phyloP scores from a whole-genome alignment of 2,329 filamentous ascomycete species.

The Monilinia aucupariae region DNA sequence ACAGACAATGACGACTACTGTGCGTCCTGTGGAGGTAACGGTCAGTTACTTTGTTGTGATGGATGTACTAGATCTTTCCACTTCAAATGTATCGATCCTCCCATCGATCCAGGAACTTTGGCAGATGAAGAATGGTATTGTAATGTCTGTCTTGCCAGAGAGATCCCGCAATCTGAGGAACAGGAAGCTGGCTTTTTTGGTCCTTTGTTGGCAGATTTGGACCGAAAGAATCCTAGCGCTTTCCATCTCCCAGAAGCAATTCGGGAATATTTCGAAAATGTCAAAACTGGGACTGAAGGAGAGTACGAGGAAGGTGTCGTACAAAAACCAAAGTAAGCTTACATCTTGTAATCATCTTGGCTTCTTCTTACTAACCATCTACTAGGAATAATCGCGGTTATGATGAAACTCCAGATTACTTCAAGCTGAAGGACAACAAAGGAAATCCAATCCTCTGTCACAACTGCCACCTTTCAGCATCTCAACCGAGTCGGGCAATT shows the following conservation, averaged over 20 bases:
- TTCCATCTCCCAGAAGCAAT: constrained; percentile 67
- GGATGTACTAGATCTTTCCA: constrained; percentile 88
- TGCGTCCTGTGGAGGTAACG: constrained; percentile 75
- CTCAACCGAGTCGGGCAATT: constrained; percentile 59
- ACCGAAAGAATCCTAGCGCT: constrained; percentile 64
- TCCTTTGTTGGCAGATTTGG: constrained; percentile 57
- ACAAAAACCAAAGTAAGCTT: constrained; percentile 54
- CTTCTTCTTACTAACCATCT: constrained; percentile 11
- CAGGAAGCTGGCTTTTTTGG: constrained; percentile 53
- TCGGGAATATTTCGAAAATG: constrained; percentile 73
- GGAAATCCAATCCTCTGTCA: constrained; percentile 74
- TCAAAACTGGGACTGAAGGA: constrained; percentile 69
- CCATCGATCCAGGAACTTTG: constrained; percentile 53
- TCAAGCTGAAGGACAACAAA: constrained; percentile 64
- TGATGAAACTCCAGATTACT: constrained; percentile 61
- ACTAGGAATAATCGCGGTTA: constrained; percentile 46
- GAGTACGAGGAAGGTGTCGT: constrained; percentile 68
- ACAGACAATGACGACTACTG: constrained; percentile 87
- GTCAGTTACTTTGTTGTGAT: constrained; percentile 88
- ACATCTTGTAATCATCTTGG: constrained; percentile 6
- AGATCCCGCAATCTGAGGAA: constrained; percentile 36
- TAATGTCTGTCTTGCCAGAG: constrained; percentile 57
- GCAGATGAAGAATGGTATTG: constrained; percentile 77
- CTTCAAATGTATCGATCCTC: constrained; percentile 80
- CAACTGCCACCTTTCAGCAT: constrained; percentile 62